Percentiles rank a stretch among this genome's conserved stretches.
phyloP scores from a whole-genome alignment of 805 yeast species.

The Sungouiozyma intestinalis region DNA sequence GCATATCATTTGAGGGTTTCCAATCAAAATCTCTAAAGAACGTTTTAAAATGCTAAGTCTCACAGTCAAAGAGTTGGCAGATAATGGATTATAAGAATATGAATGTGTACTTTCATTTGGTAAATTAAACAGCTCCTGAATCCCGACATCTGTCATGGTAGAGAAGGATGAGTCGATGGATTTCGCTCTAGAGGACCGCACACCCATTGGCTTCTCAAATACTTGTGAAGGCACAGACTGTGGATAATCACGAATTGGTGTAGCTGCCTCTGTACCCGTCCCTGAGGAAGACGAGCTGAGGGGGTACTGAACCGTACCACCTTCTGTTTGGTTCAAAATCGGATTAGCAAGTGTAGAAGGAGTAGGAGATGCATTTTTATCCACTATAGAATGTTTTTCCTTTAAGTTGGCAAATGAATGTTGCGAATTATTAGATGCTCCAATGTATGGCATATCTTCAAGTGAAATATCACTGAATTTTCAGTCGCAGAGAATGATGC shows the following conservation, averaged over 20 bases:
- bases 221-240: not conserved
- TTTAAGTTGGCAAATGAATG: constrained; percentile 18
- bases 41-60: constrained; percentile 65
- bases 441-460: constrained; percentile 24
- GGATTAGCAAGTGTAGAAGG: not conserved
- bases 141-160: constrained; percentile 19
- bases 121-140: constrained; percentile 44
- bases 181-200: constrained; percentile 3
- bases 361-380: not conserved
- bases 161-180: constrained; percentile 9
- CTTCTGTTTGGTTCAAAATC: not conserved
- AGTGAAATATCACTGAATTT: too few species aligned
- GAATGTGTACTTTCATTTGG: constrained; percentile 78
- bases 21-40: constrained; percentile 62
- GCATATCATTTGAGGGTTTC: constrained; percentile 38
- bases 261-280: not conserved
- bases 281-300: not conserved
- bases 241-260: constrained; percentile 2
- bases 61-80: constrained; percentile 71
- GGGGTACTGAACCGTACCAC: not conserved
- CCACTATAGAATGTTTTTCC: constrained; percentile 19
- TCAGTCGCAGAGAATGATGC: too few species aligned
- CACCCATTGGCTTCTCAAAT: not conserved
- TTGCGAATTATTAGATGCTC: constrained; percentile 22
- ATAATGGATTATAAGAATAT: constrained; percentile 71